Conservation (phyloP, 2,329 filamentous ascomycete species). For the Aspergillus arachidicola region DNA sequence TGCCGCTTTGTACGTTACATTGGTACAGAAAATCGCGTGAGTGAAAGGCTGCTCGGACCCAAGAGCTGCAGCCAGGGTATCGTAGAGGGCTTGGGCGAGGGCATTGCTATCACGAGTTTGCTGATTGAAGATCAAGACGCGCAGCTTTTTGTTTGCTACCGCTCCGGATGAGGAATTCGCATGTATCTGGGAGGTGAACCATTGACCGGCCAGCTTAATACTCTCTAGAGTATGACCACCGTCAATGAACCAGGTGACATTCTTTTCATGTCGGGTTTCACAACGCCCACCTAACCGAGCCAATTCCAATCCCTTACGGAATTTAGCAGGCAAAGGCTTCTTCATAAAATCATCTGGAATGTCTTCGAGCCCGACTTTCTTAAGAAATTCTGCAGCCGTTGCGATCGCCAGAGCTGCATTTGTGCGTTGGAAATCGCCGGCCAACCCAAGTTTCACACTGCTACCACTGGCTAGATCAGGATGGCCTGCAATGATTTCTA, state of each 20-base stretch:
- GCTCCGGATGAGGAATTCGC: slow-evolving; percentile 36
- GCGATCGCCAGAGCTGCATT: slow-evolving; percentile 65
- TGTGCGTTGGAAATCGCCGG: slow-evolving; percentile 64
- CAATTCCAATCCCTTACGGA: slow-evolving; percentile 65
- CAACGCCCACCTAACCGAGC: slow-evolving; percentile 76
- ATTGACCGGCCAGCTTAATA: slow-evolving; percentile 72
- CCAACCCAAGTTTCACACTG: slow-evolving; percentile 58
- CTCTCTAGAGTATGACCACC: slow-evolving; percentile 88
- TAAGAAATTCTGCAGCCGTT: slow-evolving; percentile 44
- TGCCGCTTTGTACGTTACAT: slow-evolving; percentile 64
- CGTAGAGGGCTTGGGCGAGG: slow-evolving; percentile 66
- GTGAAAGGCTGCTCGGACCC: slow-evolving; percentile 59
- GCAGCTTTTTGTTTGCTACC: slow-evolving; percentile 39
- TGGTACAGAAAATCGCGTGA: slow-evolving; percentile 79
- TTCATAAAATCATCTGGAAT: slow-evolving; percentile 42
- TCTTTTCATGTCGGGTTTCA: slow-evolving; percentile 63
- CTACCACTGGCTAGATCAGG: slow-evolving; percentile 45
- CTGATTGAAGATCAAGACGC: slow-evolving; percentile 87
- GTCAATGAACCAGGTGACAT: slow-evolving; percentile 77
- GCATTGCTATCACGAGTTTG: slow-evolving; percentile 76
- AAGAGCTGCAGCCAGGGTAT: slow-evolving; percentile 52
- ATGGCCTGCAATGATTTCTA: slow-evolving; percentile 54
- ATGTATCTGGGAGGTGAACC: slow-evolving; percentile 66
- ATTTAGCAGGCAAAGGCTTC: slow-evolving; percentile 58
- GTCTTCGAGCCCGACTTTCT: slow-evolving; percentile 34